Conservation (phyloP, 2,329 filamentous ascomycete genomes). For the Coniochaeta sp. region DNA sequence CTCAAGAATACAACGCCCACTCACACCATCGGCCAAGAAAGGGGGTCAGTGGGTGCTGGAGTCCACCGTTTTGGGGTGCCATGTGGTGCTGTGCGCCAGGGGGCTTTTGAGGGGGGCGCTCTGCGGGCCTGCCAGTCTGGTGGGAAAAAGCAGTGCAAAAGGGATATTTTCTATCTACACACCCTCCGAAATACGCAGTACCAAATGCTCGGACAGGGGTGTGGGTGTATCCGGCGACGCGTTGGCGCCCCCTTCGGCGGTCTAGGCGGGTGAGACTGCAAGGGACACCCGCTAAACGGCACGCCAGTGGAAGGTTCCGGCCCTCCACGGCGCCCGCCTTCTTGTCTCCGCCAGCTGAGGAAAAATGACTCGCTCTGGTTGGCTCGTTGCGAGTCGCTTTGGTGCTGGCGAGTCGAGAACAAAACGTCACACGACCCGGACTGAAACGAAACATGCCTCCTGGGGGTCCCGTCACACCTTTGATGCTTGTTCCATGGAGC, state of each 20-base stretch:
- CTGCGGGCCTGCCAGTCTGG: neutral
- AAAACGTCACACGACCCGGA: neutral
- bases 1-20: neutral
- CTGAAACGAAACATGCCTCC: neutral
- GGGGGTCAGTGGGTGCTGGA: neutral
- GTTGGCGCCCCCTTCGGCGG: neutral
- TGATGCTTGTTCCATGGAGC: too few relatives aligned
- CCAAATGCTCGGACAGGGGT: neutral
- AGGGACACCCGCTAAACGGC: neutral
- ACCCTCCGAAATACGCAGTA: too few relatives aligned
- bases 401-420: neutral
- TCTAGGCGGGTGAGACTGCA: neutral
- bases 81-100: neutral
- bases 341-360: neutral
- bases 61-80: constrained; percentile 1
- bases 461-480: too few relatives aligned
- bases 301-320: neutral
- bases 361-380: neutral
- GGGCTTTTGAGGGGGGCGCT: neutral
- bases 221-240: neutral
- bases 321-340: neutral
- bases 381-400: neutral
- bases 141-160: neutral
- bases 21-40: constrained; percentile 2
- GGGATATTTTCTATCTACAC: neutral